Percentiles rank a stretch among this genome's conserved stretches.
Evolutionary conservation across 768 basidiomycete genomes (phyloP).

Genomic region (Russula virescens): DNA sequence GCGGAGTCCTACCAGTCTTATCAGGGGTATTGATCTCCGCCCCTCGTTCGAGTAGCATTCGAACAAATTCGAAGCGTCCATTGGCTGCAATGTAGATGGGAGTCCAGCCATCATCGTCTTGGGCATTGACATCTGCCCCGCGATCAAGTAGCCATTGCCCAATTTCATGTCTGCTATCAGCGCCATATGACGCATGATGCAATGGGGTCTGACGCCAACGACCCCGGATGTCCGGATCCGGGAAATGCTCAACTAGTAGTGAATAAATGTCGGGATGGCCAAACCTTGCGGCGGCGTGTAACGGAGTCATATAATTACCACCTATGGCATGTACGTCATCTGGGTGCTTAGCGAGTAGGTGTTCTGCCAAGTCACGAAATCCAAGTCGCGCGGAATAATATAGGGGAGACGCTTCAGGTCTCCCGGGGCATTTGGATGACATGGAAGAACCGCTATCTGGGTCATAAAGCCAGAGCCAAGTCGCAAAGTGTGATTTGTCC

Average conservation of each 20-base stretch:
- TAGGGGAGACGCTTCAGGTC: not conserved
- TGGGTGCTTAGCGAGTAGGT: too few species aligned
- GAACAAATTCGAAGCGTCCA: not conserved
- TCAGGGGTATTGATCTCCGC: not conserved
- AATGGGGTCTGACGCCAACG: not conserved
- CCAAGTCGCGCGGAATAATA: not conserved
- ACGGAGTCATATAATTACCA: too few species aligned
- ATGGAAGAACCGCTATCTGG: too few species aligned
- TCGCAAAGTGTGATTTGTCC: too few species aligned
- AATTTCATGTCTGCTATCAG: too few species aligned
- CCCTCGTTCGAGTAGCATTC: not conserved
- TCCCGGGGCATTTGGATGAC: not conserved
- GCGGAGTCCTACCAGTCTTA: not conserved
- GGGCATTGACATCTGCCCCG: not conserved
- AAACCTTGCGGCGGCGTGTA: too few species aligned
- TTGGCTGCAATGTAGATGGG: not conserved
- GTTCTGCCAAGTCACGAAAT: not conserved
- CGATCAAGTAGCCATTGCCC: not conserved
- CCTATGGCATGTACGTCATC: too few species aligned
- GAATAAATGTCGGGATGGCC: too few species aligned
- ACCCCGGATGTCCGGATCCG: not conserved
- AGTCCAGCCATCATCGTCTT: rapidly evolving
- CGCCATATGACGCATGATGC: rapidly evolving
- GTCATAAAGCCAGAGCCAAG: too few species aligned
- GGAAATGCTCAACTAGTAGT: too few species aligned